These are phyloP conservation scores for Glebionis coronaria DNA, from an alignment of 129 eudicot species.

Conservation along the genomic window DNA sequence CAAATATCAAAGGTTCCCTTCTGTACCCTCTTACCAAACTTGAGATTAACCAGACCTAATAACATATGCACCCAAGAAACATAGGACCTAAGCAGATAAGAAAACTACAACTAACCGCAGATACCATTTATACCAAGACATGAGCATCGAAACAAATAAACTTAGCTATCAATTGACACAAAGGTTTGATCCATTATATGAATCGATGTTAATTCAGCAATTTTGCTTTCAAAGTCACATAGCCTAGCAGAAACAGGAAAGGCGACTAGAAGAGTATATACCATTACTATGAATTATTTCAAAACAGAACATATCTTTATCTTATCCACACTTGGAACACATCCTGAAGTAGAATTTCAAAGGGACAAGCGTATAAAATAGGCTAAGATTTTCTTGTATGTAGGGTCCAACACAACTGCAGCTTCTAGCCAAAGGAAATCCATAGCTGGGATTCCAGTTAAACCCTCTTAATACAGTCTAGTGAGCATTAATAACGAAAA, in stretches of 20 bases:
- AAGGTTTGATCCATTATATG: neutral
- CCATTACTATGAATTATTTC: too few species aligned
- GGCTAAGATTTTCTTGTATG: too few species aligned
- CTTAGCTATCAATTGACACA: neutral
- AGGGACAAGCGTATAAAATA: too few species aligned
- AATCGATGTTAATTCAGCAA: neutral
- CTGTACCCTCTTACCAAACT: constrained; percentile 3
- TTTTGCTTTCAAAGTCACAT: constrained; percentile 5
- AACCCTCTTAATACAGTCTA: too few species aligned
- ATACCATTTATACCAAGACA: neutral
- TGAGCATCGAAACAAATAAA: neutral
- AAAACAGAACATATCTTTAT: too few species aligned
- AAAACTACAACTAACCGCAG: neutral
- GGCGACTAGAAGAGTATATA: neutral
- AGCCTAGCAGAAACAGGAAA: constrained; percentile 1
- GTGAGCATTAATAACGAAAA: too few species aligned
- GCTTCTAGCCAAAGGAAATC: too few species aligned
- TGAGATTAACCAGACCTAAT: neutral
- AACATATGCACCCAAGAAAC: neutral
- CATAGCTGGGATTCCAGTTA: too few species aligned
- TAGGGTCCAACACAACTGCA: too few species aligned
- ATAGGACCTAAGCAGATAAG: neutral
- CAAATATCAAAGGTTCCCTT: neutral
- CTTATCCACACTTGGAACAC: too few species aligned
- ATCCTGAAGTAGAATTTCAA: too few species aligned